Conservation (phyloP, 495 filamentous ascomycete genomes). For the Penicillium psychrofluorescens region DNA sequence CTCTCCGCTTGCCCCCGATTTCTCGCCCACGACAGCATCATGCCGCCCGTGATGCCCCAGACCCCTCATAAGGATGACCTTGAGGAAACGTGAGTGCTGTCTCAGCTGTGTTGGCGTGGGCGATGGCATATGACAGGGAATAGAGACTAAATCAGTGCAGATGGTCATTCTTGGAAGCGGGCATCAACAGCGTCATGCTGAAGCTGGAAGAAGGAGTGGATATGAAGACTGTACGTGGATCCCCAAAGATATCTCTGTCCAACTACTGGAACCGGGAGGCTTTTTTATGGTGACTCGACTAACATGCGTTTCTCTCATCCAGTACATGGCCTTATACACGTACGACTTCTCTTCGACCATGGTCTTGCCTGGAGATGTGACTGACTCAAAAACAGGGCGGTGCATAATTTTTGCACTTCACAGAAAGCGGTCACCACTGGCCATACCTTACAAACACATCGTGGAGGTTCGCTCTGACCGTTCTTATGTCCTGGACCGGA, state of each 20-base stretch:
- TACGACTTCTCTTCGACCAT: conserved; percentile 33
- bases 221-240: conserved; percentile 68
- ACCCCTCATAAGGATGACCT: conserved; percentile 76
- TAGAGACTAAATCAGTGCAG: conserved; percentile 33
- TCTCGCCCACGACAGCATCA: conserved; percentile 14
- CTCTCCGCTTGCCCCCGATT: conserved; percentile 2
- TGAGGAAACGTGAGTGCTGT: conserved; percentile 62
- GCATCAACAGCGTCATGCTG: conserved; percentile 87
- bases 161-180: conserved; percentile 82
- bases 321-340: conserved; percentile 99
- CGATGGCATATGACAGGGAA: neutral
- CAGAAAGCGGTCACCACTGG: conserved; percentile 71
- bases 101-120: no score
- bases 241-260: neutral
- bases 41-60: conserved; percentile 32
- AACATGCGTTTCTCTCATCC: conserved; percentile 10
- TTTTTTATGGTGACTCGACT: neutral
- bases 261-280: no score
- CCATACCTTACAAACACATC: conserved; percentile 52
- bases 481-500: neutral
- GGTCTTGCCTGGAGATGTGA: neutral
- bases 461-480: conserved; percentile 57
- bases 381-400: conserved; percentile 55
- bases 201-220: conserved; percentile 88
- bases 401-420: conserved; percentile 99